phyloP scores from a whole-genome alignment of 768 basidiomycete genomes.

The Chalciporus pseudorubinellus region DNA sequence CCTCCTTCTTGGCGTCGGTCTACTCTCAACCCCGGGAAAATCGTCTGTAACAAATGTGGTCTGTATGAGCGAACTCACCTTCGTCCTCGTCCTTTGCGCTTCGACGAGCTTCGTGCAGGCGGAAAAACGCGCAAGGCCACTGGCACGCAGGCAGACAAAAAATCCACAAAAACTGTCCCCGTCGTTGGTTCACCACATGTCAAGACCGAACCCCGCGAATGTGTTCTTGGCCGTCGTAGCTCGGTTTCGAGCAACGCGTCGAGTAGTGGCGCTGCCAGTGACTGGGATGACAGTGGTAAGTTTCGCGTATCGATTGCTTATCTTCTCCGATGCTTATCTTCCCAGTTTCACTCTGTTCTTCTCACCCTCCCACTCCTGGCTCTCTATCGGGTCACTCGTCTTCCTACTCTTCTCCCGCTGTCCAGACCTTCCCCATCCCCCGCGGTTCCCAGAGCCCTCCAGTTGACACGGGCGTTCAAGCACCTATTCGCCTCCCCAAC shows the following conservation, averaged over 20 bases:
- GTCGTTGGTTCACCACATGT: constrained; percentile 40
- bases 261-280: constrained; percentile 54
- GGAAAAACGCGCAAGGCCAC: constrained; percentile 68
- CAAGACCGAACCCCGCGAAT: constrained; percentile 65
- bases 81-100: constrained; percentile 77
- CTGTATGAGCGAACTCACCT: constrained; percentile 88
- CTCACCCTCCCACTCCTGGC: constrained; percentile 35
- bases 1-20: constrained; percentile 86
- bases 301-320: background rate
- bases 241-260: constrained; percentile 61
- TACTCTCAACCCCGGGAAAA: constrained; percentile 87
- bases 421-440: constrained; percentile 58
- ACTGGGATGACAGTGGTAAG: constrained; percentile 82
- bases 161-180: constrained; percentile 33
- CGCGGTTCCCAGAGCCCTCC: constrained; percentile 51
- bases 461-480: constrained; percentile 44
- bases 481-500: constrained; percentile 66
- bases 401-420: constrained; percentile 64
- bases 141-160: constrained; percentile 29
- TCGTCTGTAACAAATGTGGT: constrained; percentile 93
- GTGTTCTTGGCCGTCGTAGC: constrained; percentile 50
- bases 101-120: constrained; percentile 85
- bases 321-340: background rate
- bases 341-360: constrained; percentile 31
- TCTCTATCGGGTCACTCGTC: constrained; percentile 61